phyloP scores from a whole-genome alignment of 1,284 basidiomycete genomes.

The Somion occarium region DNA sequence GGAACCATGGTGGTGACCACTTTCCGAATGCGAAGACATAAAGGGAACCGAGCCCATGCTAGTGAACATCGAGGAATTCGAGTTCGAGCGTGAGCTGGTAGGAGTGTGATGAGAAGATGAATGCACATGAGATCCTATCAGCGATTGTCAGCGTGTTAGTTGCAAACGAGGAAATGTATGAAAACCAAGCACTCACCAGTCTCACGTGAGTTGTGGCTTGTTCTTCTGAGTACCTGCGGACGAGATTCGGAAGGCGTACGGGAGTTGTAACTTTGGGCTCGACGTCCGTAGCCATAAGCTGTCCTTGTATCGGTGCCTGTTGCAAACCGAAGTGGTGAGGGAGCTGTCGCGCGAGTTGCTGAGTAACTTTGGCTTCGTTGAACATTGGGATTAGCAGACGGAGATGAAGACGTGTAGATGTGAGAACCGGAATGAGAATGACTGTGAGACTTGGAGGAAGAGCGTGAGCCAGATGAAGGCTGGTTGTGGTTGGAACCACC shows the following conservation, averaged over 20 bases:
- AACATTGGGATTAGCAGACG: conserved; percentile 15
- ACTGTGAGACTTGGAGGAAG: conserved; percentile 21
- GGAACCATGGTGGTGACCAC: conserved; percentile 21
- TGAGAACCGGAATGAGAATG: conserved; percentile 25
- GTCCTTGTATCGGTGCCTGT: conserved; percentile 26
- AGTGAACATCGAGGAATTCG: conserved; percentile 39
- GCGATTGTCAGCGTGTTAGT: conserved; percentile 7
- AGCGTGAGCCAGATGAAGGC: conserved; percentile 14
- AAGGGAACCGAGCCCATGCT: conserved; percentile 22
- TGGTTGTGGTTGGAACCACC: conserved; percentile 21
- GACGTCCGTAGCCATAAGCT: conserved; percentile 24
- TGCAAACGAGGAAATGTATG: conserved; percentile 2
- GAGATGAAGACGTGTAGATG: conserved; percentile 20
- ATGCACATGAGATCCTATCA: conserved; percentile 18
- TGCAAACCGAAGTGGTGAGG: conserved; percentile 33
- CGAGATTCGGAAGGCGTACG: conserved; percentile 20
- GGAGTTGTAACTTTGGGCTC: conserved; percentile 9
- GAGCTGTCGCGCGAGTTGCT: conserved; percentile 22
- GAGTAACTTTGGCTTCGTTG: conserved; percentile 29
- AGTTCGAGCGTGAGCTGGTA: conserved; percentile 41
- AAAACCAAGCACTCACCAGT: conserved; percentile 20
- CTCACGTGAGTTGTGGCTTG: conserved; percentile 22
- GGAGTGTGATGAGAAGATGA: conserved; percentile 27
- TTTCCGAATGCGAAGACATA: conserved; percentile 24
- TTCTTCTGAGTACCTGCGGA: conserved; percentile 22